Percentiles rank a stretch among this genome's conserved stretches.
Conservation (phyloP, 352 stramenopile genomes). For the Lagenidium sp. region DNA sequence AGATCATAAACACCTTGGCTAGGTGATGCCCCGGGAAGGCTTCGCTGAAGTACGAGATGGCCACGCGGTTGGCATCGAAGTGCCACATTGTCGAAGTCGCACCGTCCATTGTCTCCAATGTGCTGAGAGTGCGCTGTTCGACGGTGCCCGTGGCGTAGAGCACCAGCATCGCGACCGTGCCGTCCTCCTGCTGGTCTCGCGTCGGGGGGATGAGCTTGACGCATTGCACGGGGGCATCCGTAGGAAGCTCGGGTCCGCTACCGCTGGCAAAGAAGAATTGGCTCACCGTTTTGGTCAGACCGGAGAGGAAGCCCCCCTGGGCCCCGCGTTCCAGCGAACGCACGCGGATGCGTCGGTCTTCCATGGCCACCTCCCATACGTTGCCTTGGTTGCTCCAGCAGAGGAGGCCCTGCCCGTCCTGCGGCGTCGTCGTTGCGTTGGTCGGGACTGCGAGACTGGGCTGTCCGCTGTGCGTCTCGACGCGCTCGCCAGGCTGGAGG, state of each 20-base stretch:
- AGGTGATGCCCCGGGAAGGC: conserved; percentile 48
- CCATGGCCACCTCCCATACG: conserved; percentile 72
- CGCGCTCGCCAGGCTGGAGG: conserved; percentile 33
- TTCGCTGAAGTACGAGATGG: conserved; percentile 66
- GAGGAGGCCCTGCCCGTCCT: conserved; percentile 39
- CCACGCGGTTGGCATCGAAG: conserved; percentile 47
- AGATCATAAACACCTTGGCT: conserved; percentile 50
- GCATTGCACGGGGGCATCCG: conserved; percentile 42
- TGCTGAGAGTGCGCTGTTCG: conserved; percentile 63
- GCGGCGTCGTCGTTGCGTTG: conserved; percentile 5
- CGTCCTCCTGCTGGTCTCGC: conserved; percentile 8
- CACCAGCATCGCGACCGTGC: conserved; percentile 50
- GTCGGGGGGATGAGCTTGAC: conserved; percentile 33
- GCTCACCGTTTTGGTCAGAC: conserved; percentile 62
- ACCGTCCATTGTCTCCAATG: conserved; percentile 55
- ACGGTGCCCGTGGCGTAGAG: conserved; percentile 57
- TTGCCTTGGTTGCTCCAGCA: conserved; percentile 77
- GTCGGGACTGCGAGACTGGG: conserved; percentile 11
- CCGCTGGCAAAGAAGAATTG: conserved; percentile 67
- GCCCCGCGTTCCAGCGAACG: conserved; percentile 67
- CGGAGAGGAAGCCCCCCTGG: conserved; percentile 50
- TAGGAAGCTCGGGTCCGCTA: conserved; percentile 19
- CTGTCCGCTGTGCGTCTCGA: conserved; percentile 36
- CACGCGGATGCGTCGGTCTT: conserved; percentile 71
- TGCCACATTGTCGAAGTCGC: conserved; percentile 40